phyloP scores from a whole-genome alignment of 306 rosid species.

The Bauhinia variegata region DNA sequence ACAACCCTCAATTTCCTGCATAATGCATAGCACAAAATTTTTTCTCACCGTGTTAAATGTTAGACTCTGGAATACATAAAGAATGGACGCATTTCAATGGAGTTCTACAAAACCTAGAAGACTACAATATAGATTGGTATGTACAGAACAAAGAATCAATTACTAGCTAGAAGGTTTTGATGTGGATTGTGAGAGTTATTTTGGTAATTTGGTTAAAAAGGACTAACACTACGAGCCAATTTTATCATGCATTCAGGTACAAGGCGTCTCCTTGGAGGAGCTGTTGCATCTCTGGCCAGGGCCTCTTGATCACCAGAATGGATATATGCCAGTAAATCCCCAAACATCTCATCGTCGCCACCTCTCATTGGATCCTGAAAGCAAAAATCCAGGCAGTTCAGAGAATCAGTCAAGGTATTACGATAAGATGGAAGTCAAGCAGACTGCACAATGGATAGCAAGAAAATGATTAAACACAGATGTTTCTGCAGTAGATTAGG shows the following conservation, averaged over 20 bases:
- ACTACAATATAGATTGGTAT: too few species aligned
- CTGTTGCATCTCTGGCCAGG: conserved; percentile 61
- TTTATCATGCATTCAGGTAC: conserved; percentile 87
- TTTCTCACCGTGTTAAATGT: too few species aligned
- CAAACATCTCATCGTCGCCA: conserved; percentile 75
- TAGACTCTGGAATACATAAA: too few species aligned
- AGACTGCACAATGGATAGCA: too few species aligned
- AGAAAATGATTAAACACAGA: too few species aligned
- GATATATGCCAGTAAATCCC: conserved; percentile 67
- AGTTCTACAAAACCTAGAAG: conserved; percentile 17
- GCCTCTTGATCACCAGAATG: conserved; percentile 74
- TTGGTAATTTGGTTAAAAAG: conserved; percentile 54
- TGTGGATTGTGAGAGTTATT: background rate
- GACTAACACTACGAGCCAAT: conserved; percentile 82
- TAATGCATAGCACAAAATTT: too few species aligned
- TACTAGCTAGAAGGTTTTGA: background rate
- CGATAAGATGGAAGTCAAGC: background rate
- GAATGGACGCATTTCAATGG: too few species aligned
- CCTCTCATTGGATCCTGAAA: conserved; percentile 99
- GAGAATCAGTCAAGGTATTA: too few species aligned
- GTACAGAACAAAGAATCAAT: conserved; percentile 31
- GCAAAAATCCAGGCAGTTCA: too few species aligned
- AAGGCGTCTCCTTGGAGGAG: conserved; percentile 84
- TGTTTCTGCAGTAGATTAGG: too few species aligned
- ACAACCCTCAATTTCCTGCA: too few species aligned